These are phyloP conservation scores for Pisolithus orientalis DNA, from an alignment of 768 basidiomycete genomes.

Conservation along the genomic window DNA sequence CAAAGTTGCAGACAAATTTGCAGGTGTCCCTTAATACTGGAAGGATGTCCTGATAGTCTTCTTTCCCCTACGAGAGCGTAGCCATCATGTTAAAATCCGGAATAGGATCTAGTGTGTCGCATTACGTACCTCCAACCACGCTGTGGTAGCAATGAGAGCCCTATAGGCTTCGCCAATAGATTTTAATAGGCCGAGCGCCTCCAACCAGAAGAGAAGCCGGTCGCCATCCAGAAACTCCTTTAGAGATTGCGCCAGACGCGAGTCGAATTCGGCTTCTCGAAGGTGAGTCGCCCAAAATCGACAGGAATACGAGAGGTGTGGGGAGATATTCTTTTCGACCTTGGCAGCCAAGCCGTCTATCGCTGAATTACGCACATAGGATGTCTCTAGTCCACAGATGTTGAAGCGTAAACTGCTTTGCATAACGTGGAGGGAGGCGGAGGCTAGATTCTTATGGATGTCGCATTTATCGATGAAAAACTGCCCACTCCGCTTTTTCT, in stretches of 20 bases:
- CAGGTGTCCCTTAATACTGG: neutral
- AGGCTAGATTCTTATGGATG: neutral
- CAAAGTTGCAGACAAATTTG: neutral
- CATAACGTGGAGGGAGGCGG: constrained; percentile 4
- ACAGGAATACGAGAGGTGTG: constrained; percentile 25
- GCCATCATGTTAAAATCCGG: neutral
- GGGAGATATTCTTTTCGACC: constrained; percentile 17
- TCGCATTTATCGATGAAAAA: constrained; percentile 8
- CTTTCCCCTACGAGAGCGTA: neutral
- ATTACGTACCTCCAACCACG: neutral
- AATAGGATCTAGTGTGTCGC: neutral
- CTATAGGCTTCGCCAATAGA: neutral
- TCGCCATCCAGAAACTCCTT: neutral
- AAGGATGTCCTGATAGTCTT: neutral
- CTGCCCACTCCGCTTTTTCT: constrained; percentile 6
- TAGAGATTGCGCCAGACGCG: neutral
- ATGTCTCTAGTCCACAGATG: constrained; percentile 5
- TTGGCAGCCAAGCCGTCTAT: neutral
- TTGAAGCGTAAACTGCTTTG: constrained; percentile 6
- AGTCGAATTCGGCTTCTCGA: neutral
- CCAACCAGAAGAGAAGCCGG: neutral
- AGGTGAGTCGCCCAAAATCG: constrained; percentile 10
- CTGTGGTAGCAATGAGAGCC: neutral
- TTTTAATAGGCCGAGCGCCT: neutral
- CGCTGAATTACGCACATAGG: neutral